Conservation (phyloP, 2,329 filamentous ascomycete species). For the Alternaria longipes region DNA sequence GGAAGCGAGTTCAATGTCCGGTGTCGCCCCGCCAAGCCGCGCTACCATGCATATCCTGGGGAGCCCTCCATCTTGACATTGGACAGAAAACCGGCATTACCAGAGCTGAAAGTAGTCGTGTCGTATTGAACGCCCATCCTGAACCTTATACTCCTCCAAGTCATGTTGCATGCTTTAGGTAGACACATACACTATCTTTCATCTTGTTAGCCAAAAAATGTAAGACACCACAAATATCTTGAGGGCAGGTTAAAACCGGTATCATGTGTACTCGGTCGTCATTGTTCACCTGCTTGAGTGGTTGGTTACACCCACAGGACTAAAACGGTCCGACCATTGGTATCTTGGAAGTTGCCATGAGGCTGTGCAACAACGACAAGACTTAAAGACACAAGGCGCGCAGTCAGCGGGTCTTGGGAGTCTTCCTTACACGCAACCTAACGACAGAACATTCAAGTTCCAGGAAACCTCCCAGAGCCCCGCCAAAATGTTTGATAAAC, state of each 20-base stretch:
- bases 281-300: not conserved
- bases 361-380: not conserved
- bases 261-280: not conserved
- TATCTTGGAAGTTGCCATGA: not conserved
- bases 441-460: not conserved
- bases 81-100: not conserved
- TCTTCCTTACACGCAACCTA: not conserved
- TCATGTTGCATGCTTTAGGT: not conserved
- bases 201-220: not conserved
- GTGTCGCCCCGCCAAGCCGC: conserved; percentile 16
- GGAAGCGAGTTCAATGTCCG: conserved; percentile 20
- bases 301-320: not conserved
- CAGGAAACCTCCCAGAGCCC: not conserved
- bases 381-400: not conserved
- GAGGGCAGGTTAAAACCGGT: not conserved
- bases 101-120: not conserved
- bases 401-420: not conserved
- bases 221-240: not conserved
- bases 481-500: conserved; percentile 21
- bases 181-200: not conserved
- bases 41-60: not conserved
- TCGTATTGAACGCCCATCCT: not conserved
- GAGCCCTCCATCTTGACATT: not conserved
- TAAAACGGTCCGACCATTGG: not conserved
- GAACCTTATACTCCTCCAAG: not conserved